Percentiles rank a stretch among this genome's conserved stretches.
Conservation (phyloP, 2,329 filamentous ascomycete species). For the Colletotrichum liriopes region DNA sequence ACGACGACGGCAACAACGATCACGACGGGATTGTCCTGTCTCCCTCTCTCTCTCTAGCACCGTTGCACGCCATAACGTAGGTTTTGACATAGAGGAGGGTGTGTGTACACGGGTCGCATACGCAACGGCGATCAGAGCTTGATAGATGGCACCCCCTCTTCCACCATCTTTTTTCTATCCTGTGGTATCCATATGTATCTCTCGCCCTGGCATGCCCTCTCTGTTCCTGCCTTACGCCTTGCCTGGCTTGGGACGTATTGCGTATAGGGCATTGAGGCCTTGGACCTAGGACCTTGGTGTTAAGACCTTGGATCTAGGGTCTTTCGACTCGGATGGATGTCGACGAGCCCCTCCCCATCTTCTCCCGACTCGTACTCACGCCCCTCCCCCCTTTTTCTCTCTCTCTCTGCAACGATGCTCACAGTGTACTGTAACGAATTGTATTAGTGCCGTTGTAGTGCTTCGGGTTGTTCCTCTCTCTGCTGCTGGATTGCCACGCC, state of each 20-base stretch:
- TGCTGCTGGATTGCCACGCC: constrained; percentile 5
- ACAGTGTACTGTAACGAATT: constrained; percentile 32
- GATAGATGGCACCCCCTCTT: constrained; percentile 17
- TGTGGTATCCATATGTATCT: neutral
- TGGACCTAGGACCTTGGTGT: constrained; percentile 20
- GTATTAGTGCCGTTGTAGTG: constrained; percentile 19
- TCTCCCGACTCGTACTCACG: constrained; percentile 5
- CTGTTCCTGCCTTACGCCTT: constrained; percentile 10
- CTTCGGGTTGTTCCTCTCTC: constrained; percentile 19
- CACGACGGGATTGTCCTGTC: neutral
- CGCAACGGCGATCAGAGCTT: constrained; percentile 37
- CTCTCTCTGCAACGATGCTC: constrained; percentile 14
- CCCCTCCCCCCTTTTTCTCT: neutral
- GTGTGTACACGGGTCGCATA: constrained; percentile 28
- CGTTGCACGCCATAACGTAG: constrained; percentile 11
- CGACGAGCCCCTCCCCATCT: constrained; percentile 5
- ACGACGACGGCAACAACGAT: constrained; percentile 3
- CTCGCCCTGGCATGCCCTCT: neutral
- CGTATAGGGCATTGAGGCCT: constrained; percentile 5
- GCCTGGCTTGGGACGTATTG: constrained; percentile 21
- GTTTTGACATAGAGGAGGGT: neutral
- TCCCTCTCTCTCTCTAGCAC: neutral
- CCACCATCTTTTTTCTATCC: neutral
- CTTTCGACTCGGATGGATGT: neutral
- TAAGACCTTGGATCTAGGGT: constrained; percentile 13